phyloP scores from a whole-genome alignment of 2,329 filamentous ascomycete species.

The Ophiosphaerella korrae region DNA sequence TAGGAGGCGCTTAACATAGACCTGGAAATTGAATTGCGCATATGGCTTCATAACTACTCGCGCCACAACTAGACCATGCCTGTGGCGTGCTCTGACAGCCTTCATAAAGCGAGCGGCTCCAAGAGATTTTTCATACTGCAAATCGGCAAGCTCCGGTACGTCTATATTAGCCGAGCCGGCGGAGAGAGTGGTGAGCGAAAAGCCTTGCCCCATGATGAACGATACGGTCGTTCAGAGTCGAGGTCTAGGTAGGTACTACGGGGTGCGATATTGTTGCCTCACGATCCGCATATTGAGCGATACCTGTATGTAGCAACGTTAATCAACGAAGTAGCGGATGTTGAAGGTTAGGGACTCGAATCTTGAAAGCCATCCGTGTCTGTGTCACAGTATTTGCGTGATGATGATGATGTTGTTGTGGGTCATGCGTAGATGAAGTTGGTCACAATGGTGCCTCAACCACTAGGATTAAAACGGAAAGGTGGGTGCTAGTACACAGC shows the following conservation, averaged over 20 bases:
- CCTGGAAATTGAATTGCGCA: constrained; percentile 75
- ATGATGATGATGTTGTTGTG: neutral
- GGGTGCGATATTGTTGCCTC: constrained; percentile 30
- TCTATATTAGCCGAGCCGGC: constrained; percentile 93
- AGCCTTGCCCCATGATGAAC: constrained; percentile 86
- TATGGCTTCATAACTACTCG: constrained; percentile 96
- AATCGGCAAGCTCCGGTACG: constrained; percentile 85
- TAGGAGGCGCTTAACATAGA: constrained; percentile 77
- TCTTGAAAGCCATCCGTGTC: neutral
- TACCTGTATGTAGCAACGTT: neutral
- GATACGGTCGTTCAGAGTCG: neutral
- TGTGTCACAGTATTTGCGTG: neutral
- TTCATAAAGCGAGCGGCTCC: constrained; percentile 96
- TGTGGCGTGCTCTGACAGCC: constrained; percentile 86
- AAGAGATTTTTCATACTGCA: constrained; percentile 90
- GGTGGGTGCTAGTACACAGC: constrained; percentile 1
- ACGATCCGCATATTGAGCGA: constrained; percentile 31
- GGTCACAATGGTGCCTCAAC: constrained; percentile 13
- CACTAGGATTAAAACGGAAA: constrained; percentile 25
- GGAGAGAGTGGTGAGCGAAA: constrained; percentile 89
- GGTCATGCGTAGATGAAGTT: constrained; percentile 16
- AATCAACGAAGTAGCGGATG: too few relatives aligned
- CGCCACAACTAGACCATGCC: constrained; percentile 88
- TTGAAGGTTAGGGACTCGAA: neutral
- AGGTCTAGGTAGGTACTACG: constrained; percentile 19